Evolutionary conservation across 225 moss, liverwort and hornwort species (phyloP), one percentile per base, ranked within the genome.

Genomic region (Marchantia paleacea): DNA sequence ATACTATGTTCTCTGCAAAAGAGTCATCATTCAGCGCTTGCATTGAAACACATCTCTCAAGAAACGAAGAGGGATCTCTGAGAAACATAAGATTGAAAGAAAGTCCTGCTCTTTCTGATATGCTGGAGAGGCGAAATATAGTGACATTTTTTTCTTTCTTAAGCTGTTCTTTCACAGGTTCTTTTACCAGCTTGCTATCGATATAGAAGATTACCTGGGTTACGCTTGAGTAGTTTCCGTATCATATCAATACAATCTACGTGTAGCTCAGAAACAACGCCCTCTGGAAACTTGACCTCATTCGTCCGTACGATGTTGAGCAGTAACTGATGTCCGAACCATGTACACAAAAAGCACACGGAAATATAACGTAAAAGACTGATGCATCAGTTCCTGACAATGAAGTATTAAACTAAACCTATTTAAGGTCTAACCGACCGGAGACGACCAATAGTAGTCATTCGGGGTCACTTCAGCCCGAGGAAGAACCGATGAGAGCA

Each of bases 241-340:
- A 95, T 91, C 90, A 95, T 90, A 75, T 99, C 99, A 52, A 99
- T 86, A 81, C 95, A 95, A 80, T 99, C 99, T 58, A 91, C 87
- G 81, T 99, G 99, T 72, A 99, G 87, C 81, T 94, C 94, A 80
- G 85, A 82, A 83, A 91, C 81, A 26, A 99, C 80, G 49, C 77
- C 84, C 47, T 91, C 95, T 73, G 99, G 94, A 71, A 99, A 95
- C 72, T 91, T 92, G 69, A 99, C 82, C 85, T 94, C 96, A 61
- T 75, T 92, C 63, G 97, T 92, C 83, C 90, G 90, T 69, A 91
- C 85, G 57, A 99, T 95, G 69, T 95, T 95, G 85, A 90, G 90
- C 82, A 95, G 85, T 78, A 95, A 88, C 99, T 99, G 94, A 60
- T 69, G 84, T 26, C 76, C 70, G 22, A 39, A 82, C 55, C 81